Percentiles rank a stretch among this genome's conserved stretches.
phyloP scores from a whole-genome alignment of 73 alveolate genomes.

The Tetrahymena thermophila region DNA sequence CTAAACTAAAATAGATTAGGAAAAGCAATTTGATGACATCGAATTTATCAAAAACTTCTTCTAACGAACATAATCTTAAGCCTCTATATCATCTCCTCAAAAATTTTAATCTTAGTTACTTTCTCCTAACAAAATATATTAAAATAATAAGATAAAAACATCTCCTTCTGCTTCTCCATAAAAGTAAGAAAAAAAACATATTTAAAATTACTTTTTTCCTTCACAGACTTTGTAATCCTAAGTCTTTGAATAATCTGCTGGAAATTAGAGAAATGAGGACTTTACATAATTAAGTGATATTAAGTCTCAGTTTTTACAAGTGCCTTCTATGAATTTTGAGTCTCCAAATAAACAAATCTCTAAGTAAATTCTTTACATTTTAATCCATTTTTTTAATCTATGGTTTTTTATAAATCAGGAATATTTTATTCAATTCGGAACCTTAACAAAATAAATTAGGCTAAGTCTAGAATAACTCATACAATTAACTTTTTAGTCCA shows the following conservation, averaged over 20 bases:
- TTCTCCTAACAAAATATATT: neutral
- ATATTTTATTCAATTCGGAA: neutral
- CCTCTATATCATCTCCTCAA: neutral
- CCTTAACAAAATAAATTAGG: too few relatives aligned
- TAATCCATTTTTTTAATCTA: too few relatives aligned
- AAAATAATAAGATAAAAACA: neutral
- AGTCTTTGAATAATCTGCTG: neutral
- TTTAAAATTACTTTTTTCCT: neutral
- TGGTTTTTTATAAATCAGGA: neutral
- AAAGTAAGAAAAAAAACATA: neutral
- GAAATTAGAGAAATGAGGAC: neutral
- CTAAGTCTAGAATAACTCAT: neutral
- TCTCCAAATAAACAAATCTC: neutral
- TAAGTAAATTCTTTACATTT: neutral
- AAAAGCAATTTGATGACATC: neutral
- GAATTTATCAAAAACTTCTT: neutral
- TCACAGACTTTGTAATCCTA: neutral
- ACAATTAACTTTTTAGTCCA: neutral
- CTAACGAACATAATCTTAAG: neutral
- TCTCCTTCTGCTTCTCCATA: neutral
- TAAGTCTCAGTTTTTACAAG: neutral
- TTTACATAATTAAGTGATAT: neutral
- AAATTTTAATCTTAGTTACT: neutral
- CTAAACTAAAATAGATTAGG: neutral
- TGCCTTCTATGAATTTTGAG: neutral